A percentile compares a stretch with the other conserved stretches of the same genome.
phyloP scores from a whole-genome alignment of 352 stramenopile genomes.

The Saprolegnia parasitica region DNA sequence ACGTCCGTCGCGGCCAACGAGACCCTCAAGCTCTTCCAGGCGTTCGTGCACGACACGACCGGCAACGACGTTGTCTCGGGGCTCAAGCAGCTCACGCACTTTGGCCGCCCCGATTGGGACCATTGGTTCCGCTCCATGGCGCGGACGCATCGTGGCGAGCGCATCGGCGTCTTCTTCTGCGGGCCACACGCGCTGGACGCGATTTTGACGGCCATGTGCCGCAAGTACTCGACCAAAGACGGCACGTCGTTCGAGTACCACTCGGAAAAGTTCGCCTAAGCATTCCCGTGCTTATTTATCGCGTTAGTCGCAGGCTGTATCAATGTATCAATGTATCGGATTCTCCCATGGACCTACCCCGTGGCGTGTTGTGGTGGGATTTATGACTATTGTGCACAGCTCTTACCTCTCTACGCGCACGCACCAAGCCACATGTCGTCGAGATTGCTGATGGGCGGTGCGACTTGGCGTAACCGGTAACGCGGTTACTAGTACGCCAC shows the following conservation, averaged over 20 bases:
- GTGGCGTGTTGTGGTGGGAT: too few relatives aligned
- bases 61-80: constrained; percentile 67
- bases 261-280: constrained; percentile 13
- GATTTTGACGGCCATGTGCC: constrained; percentile 37
- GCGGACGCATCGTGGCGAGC: constrained; percentile 37
- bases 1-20: constrained; percentile 60
- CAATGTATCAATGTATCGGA: too few relatives aligned
- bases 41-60: constrained; percentile 62
- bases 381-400: too few relatives aligned
- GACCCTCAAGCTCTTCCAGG: constrained; percentile 60
- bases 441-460: too few relatives aligned
- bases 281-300: background rate
- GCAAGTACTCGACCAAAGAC: background rate
- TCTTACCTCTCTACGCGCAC: too few relatives aligned
- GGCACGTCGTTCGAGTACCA: constrained; percentile 13
- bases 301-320: too few relatives aligned
- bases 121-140: constrained; percentile 53
- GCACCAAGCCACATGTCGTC: too few relatives aligned
- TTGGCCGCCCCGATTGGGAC: constrained; percentile 68
- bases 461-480: too few relatives aligned
- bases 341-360: too few relatives aligned
- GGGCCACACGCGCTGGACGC: constrained; percentile 54
- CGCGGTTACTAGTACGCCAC: too few relatives aligned
- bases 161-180: constrained; percentile 77
- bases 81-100: constrained; percentile 64